A percentile compares a stretch with the other conserved stretches of the same genome.
Conservation (phyloP, 495 filamentous ascomycete genomes). For the Aspergillus avenaceus region DNA sequence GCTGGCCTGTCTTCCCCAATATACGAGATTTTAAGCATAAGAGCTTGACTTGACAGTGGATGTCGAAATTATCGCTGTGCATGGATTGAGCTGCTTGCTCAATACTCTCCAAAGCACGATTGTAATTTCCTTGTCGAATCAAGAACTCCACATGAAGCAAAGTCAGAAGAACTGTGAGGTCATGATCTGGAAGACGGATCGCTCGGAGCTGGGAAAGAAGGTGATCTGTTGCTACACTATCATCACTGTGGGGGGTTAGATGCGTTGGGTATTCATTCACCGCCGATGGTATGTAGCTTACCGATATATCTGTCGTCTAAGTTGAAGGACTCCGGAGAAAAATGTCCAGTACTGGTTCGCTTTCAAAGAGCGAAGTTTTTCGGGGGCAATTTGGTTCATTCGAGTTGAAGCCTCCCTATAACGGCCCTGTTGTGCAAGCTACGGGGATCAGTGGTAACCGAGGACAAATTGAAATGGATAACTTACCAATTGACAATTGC, state of each 20-base stretch:
- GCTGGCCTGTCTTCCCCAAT: constrained; percentile 63
- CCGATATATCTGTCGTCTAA: constrained; percentile 66
- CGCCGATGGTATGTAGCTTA: constrained; percentile 18
- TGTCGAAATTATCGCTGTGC: constrained; percentile 67
- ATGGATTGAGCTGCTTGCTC: constrained; percentile 63
- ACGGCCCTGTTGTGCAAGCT: constrained; percentile 60
- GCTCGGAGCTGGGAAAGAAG: constrained; percentile 60
- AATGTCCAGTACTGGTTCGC: constrained; percentile 75
- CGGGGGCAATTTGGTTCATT: constrained; percentile 62
- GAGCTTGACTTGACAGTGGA: constrained; percentile 68
- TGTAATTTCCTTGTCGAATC: constrained; percentile 57
- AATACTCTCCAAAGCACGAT: constrained; percentile 60
- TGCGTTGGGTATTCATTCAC: background rate
- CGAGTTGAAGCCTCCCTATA: constrained; percentile 66
- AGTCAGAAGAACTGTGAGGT: constrained; percentile 66
- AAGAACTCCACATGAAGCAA: constrained; percentile 69
- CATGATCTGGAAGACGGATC: constrained; percentile 56
- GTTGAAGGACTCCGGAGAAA: constrained; percentile 67
- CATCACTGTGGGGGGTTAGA: constrained; percentile 45
- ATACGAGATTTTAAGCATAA: constrained; percentile 74
- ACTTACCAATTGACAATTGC: constrained; percentile 52
- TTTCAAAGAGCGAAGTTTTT: constrained; percentile 70
- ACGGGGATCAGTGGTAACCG: constrained; percentile 12
- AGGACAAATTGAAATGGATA: background rate
- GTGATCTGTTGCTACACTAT: constrained; percentile 63